Conservation (phyloP, 148 eudicot species). For the Salicornia ramosissima region DNA sequence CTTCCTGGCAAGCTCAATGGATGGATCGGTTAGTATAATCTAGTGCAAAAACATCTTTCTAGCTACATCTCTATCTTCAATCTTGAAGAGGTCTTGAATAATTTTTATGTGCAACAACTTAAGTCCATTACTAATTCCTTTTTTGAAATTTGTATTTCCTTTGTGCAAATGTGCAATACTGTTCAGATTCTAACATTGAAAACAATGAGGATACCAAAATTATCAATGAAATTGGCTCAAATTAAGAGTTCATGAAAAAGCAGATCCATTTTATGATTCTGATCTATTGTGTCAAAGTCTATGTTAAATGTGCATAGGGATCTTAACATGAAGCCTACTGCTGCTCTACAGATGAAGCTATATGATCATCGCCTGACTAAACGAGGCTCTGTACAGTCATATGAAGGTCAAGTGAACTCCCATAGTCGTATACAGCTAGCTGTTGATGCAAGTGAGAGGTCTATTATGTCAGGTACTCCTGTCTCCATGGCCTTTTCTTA, state of each 20-base stretch:
- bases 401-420: conserved; percentile 77
- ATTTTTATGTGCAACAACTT: not conserved
- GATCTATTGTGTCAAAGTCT: not conserved
- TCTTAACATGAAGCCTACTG: conserved; percentile 5
- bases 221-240: not conserved
- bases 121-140: not conserved
- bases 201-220: not conserved
- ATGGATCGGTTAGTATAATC: conserved; percentile 66
- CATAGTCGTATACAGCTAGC: conserved; percentile 70
- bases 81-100: not conserved
- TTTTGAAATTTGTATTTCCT: not conserved
- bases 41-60: not conserved
- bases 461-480: conserved; percentile 58
- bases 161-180: not conserved
- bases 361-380: conserved; percentile 77
- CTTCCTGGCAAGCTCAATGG: conserved; percentile 84
- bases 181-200: not conserved
- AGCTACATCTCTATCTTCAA: not conserved
- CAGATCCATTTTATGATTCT: not conserved
- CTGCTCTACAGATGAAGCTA: conserved; percentile 57
- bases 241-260: not conserved
- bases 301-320: not conserved
- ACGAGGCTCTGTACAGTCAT: conserved; percentile 72
- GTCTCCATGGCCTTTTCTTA: not conserved
- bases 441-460: conserved; percentile 63